Evolutionary conservation across 192 early-diverging fungal species (phyloP), one percentile per base, ranked within the genome.

Genomic region (Phycomyces nitens): DNA sequence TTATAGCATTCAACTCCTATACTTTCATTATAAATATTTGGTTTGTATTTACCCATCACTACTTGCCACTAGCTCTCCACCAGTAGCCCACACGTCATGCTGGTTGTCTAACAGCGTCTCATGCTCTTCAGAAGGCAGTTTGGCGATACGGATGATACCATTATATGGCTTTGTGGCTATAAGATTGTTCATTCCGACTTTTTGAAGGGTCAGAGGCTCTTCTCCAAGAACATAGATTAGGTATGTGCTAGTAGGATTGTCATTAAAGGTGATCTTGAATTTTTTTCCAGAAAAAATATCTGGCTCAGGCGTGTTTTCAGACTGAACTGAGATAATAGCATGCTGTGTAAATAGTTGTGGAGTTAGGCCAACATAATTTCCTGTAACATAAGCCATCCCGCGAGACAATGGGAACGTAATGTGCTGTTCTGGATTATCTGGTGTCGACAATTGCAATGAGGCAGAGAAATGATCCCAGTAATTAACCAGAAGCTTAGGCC

Each of bases 321-420:
- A 53, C 8, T 26, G 34, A 16, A 66, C 51, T 14, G 55, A 53
- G 21, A 70, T 56, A 34, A 70, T 70, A 9, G 58, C 64, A 53
- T 69, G 62, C 50, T 75, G 68, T 24, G 66, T 65, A 44, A 43
- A 67, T 16, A 75, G 66, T 24, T 70, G 64, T 29, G 73, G 73
- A 16, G 73, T 75, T 53, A 75, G 59, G n/a, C n/a, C 24, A 9
- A 38, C 16, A 34, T 70, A 75, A 29, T 60, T 41, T 26, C 53
- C 57, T 21, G 73, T 75, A 43, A 75, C 62, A 51, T 63, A 75
- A 3, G 67, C 44, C 68, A 70, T 75, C 26, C 73, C 73, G 24
- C 68, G 53, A 0, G 55, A 20, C 18, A 75, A 34, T 14, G 73
- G 73, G 40, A 75, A 75, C 6, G 53, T 52, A 29, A 75, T 59